These are phyloP conservation scores for Rosa multiflora DNA, from an alignment of 306 rosid genomes.

Conservation along the genomic window DNA sequence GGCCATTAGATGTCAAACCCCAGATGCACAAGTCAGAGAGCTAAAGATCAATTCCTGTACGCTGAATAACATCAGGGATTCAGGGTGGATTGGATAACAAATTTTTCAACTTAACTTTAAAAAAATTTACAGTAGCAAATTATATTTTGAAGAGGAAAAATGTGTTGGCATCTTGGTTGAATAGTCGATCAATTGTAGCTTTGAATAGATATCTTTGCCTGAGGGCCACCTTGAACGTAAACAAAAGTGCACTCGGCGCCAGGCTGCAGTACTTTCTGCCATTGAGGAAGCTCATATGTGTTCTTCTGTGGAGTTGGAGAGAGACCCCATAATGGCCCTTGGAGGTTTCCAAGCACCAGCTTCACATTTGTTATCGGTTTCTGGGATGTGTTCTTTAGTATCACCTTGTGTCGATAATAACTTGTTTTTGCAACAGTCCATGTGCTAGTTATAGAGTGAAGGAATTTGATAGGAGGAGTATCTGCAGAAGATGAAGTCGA, in stretches of 20 bases:
- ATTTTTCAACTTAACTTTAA: neutral
- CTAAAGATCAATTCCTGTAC: neutral
- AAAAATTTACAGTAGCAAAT: neutral
- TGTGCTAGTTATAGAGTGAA: slow-evolving; percentile 65
- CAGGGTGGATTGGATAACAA: neutral
- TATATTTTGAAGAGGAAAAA: neutral
- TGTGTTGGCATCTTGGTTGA: neutral
- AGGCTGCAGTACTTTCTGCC: slow-evolving; percentile 62
- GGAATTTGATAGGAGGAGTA: slow-evolving; percentile 46
- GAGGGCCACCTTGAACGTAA: slow-evolving; percentile 87
- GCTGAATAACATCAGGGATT: neutral
- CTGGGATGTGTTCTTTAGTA: slow-evolving; percentile 62
- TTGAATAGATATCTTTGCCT: slow-evolving; percentile 49
- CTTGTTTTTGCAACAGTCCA: slow-evolving; percentile 50
- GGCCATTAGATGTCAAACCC: neutral
- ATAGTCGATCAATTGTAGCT: slow-evolving; percentile 50
- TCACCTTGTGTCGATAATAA: slow-evolving; percentile 71
- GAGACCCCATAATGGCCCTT: slow-evolving; percentile 82
- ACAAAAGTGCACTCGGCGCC: slow-evolving; percentile 58
- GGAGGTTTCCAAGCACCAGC: slow-evolving; percentile 51
- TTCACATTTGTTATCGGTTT: slow-evolving; percentile 58
- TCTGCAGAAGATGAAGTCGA: slow-evolving; percentile 38
- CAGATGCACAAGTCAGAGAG: neutral
- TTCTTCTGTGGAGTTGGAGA: slow-evolving; percentile 54
- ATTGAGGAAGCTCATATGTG: slow-evolving; percentile 61